Base-by-base conservation (phyloP, 2,329 filamentous ascomycete genomes). In the Harringtonia lauricola region DNA sequence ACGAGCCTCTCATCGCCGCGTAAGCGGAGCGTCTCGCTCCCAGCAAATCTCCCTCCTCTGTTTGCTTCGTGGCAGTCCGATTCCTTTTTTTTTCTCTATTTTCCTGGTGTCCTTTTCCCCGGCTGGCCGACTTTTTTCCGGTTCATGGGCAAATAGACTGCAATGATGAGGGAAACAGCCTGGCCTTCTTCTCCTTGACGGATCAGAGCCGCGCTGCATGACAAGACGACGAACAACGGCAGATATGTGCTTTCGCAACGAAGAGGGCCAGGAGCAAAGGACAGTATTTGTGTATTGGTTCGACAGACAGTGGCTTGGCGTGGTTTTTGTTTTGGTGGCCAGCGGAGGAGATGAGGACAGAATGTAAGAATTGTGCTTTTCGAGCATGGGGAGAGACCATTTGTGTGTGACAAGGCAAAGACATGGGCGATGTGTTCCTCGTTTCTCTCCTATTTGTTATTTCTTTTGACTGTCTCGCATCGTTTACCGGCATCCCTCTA, bases 1-100 rank as follows among this genome's bases (percentile, higher is more conserved):
- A 58, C 44, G 54, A 55, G 42, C 49, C 52, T 18, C 52, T 54
- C 30, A 40, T 51, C 35, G 41, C 47, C 8, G n/a, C 41, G 30
- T 52, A 52, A 43, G 35, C 7, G 3, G 34, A n/a, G n/a, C 24
- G 34, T 44, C n/a, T n/a, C n/a, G n/a, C n/a, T n/a, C n/a, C n/a
- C n/a, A n/a, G n/a, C n/a, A n/a, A n/a, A 29, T 39, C 31, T 43
- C 21, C 34, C 39, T 24, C 35, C 31, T 38, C 29, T 34, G 18
- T 29, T 18, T 19, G 28, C 13, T n/a, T 29, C 17, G 18, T 19
- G 15, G 39, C 22, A 34, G 26, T 21, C 18, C 12, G 15, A n/a
- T 13, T 36, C 8, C 24, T 17, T 36, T 41, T 36, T 29, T 31
- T 34, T 31, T 21, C 8, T 31, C 29, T 28, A 13, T 28, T 30